phyloP scores from a whole-genome alignment of 208 protist species.

The Porcisia hertigi region DNA sequence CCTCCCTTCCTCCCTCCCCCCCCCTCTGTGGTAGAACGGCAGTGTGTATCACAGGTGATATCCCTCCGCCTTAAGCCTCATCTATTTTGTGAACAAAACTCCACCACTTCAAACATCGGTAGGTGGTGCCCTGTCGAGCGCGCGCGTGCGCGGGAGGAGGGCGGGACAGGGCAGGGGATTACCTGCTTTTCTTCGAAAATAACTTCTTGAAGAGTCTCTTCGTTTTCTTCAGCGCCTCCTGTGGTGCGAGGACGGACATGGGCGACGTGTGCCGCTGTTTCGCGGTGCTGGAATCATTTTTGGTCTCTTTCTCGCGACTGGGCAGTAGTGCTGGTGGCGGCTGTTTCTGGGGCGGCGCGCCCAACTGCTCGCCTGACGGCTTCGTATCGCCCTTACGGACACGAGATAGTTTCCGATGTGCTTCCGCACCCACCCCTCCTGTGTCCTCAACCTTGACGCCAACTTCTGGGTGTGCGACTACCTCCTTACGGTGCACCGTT shows the following conservation, averaged over 20 bases:
- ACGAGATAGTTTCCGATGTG: not conserved
- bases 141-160: too few species aligned
- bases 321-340: too few species aligned
- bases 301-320: too few species aligned
- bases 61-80: too few species aligned
- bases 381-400: not conserved
- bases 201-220: slow-evolving; percentile 25
- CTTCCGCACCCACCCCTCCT: not conserved
- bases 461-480: too few species aligned
- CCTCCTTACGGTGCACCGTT: not conserved
- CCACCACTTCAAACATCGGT: too few species aligned
- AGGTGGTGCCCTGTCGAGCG: too few species aligned
- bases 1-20: not conserved
- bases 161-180: too few species aligned
- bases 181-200: slow-evolving; percentile 27
- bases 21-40: not conserved
- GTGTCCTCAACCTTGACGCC: too few species aligned
- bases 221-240: slow-evolving; percentile 1
- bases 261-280: not conserved
- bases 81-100: too few species aligned
- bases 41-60: too few species aligned
- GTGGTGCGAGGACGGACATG: not conserved
- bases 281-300: not conserved
- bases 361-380: not conserved
- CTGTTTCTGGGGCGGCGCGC: not conserved